Percentiles rank a stretch among this genome's conserved stretches.
These are phyloP conservation scores for Apiospora rasikravindrae DNA, from an alignment of 2,329 filamentous ascomycete species.

Conservation along the genomic window DNA sequence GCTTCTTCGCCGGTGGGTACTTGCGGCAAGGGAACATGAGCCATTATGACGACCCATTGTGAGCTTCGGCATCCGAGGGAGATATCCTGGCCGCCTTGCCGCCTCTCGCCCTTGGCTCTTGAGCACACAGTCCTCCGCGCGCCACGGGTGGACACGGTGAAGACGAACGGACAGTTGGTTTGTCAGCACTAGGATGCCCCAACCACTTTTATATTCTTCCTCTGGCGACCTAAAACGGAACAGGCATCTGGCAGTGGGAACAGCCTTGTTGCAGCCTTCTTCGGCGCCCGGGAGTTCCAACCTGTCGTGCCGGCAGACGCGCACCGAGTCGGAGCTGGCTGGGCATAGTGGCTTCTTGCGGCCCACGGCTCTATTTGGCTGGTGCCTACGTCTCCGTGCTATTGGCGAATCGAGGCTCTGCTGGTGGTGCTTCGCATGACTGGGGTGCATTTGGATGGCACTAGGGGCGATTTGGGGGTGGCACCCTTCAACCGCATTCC, in stretches of 20 bases:
- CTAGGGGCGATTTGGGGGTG: not conserved
- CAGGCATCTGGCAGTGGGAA: not conserved
- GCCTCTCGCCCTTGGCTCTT: not conserved
- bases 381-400: too few species aligned
- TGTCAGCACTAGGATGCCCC: not conserved
- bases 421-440: conserved; percentile 13
- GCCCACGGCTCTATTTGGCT: not conserved
- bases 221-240: not conserved
- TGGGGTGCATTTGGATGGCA: not conserved
- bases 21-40: not conserved
- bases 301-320: not conserved
- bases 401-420: conserved; percentile 1
- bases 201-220: not conserved
- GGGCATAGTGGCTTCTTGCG: not conserved
- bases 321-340: conserved; percentile 9
- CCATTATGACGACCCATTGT: not conserved
- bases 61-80: conserved; percentile 6
- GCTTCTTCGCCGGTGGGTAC: not conserved
- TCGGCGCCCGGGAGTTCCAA: not conserved
- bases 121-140: not conserved
- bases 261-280: not conserved
- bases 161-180: not conserved
- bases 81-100: conserved; percentile 4
- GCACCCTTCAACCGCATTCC: not conserved
- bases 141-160: not conserved